Conservation (phyloP, 805 yeast species). For the Candida patagonica region DNA sequence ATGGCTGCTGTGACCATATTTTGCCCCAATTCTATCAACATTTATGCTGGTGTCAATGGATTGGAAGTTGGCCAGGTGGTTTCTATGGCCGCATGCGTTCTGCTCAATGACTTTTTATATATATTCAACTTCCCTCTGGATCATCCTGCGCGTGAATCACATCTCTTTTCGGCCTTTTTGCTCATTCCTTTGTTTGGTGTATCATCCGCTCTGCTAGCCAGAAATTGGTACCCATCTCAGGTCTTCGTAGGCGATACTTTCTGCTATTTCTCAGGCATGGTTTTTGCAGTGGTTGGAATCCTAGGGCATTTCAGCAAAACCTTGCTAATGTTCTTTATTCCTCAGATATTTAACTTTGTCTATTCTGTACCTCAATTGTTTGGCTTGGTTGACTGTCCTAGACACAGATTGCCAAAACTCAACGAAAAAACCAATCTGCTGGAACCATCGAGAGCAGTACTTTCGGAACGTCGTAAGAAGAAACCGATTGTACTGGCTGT, state of each 20-base stretch:
- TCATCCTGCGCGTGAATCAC: constrained; percentile 66
- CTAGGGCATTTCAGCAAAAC: constrained; percentile 96
- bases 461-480: constrained; percentile 20
- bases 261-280: constrained; percentile 98
- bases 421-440: constrained; percentile 58
- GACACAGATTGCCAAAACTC: constrained; percentile 85
- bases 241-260: constrained; percentile 98
- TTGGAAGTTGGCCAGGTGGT: constrained; percentile 93
- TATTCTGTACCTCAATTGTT: constrained; percentile 91
- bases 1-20: constrained; percentile 90
- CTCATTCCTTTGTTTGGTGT: constrained; percentile 84
- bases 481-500: constrained; percentile 27
- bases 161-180: constrained; percentile 68
- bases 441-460: constrained; percentile 50
- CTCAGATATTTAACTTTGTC: constrained; percentile 83
- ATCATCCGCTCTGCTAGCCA: constrained; percentile 61
- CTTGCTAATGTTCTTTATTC: constrained; percentile 70
- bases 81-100: constrained; percentile 58
- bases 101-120: constrained; percentile 72
- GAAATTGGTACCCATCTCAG: constrained; percentile 83
- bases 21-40: constrained; percentile 93
- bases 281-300: constrained; percentile 93
- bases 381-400: constrained; percentile 82
- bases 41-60: constrained; percentile 93
- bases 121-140: constrained; percentile 32